Conservation (phyloP, 2,329 filamentous ascomycete species). For the Herpotrichia juniperi region DNA sequence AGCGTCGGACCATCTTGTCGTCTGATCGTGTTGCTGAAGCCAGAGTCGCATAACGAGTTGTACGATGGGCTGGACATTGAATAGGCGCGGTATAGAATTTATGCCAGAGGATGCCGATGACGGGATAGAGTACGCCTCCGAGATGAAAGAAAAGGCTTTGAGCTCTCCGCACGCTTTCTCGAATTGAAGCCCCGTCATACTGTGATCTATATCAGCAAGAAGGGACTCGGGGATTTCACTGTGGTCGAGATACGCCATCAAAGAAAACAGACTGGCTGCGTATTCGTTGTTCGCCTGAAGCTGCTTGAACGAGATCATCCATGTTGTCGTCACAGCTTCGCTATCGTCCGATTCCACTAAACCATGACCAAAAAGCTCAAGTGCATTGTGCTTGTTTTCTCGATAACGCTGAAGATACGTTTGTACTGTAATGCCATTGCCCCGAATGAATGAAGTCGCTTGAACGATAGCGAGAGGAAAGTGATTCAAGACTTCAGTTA, state of each 20-base stretch:
- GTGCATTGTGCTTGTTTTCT: slow-evolving; percentile 10
- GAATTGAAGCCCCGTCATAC: slow-evolving; percentile 4
- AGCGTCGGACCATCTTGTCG: slow-evolving; percentile 6
- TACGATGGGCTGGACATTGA: slow-evolving; percentile 11
- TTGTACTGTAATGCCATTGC: slow-evolving; percentile 12
- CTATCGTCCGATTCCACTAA: slow-evolving; percentile 7
- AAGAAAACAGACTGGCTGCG: slow-evolving; percentile 7
- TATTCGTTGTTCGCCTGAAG: slow-evolving; percentile 12
- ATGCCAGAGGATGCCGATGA: not conserved
- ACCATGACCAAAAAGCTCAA: slow-evolving; percentile 11
- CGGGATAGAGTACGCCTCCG: slow-evolving; percentile 3
- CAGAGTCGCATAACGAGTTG: slow-evolving; percentile 12
- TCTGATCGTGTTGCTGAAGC: slow-evolving; percentile 10
- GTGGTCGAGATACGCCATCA: slow-evolving; percentile 12
- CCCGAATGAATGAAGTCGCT: slow-evolving; percentile 11
- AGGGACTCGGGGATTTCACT: slow-evolving; percentile 11
- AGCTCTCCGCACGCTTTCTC: slow-evolving; percentile 10
- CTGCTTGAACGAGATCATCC: slow-evolving; percentile 16
- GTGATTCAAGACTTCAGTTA: slow-evolving; percentile 7
- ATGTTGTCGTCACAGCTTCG: slow-evolving; percentile 20
- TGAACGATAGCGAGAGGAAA: slow-evolving; percentile 14
- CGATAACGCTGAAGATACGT: slow-evolving; percentile 11
- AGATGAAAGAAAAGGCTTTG: slow-evolving; percentile 13
- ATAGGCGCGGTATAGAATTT: not conserved
- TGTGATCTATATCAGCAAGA: slow-evolving; percentile 6